Evolutionary conservation across 1,139 yeast species (phyloP).

Genomic region (Groenewaldozyma auringiensis): DNA sequence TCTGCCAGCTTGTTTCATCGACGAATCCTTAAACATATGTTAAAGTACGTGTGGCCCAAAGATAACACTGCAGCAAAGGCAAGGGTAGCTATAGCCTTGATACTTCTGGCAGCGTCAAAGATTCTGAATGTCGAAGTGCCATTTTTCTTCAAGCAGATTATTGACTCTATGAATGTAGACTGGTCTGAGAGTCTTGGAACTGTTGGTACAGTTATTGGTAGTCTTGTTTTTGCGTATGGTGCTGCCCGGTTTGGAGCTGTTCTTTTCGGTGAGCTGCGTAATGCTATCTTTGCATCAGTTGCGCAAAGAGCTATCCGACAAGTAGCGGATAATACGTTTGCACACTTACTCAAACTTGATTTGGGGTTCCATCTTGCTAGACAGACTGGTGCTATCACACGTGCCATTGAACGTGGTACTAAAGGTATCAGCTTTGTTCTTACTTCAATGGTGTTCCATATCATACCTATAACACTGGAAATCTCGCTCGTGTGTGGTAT

Average conservation of each 20-base stretch:
- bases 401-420: slow-evolving; percentile 97
- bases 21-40: slow-evolving; percentile 32
- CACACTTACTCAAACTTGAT: slow-evolving; percentile 75
- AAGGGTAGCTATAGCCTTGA: slow-evolving; percentile 69
- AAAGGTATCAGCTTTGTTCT: slow-evolving; percentile 92
- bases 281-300: slow-evolving; percentile 91
- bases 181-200: slow-evolving; percentile 60
- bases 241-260: slow-evolving; percentile 93
- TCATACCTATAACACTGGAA: slow-evolving; percentile 86
- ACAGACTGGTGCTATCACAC: slow-evolving; percentile 92
- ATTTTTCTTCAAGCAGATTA: slow-evolving; percentile 78
- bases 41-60: slow-evolving; percentile 84
- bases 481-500: slow-evolving; percentile 91
- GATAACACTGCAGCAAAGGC: slow-evolving; percentile 60
- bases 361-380: slow-evolving; percentile 81
- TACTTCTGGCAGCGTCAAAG: slow-evolving; percentile 70
- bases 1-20: slow-evolving; percentile 13
- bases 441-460: slow-evolving; percentile 95
- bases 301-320: slow-evolving; percentile 91
- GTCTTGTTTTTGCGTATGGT: slow-evolving; percentile 83
- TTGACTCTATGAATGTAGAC: slow-evolving; percentile 89
- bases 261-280: slow-evolving; percentile 84
- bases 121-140: slow-evolving; percentile 92
- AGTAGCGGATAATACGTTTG: slow-evolving; percentile 83
- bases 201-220: slow-evolving; percentile 54